phyloP scores from a whole-genome alignment of 2,329 filamentous ascomycete genomes.

The Colletotrichum musae region DNA sequence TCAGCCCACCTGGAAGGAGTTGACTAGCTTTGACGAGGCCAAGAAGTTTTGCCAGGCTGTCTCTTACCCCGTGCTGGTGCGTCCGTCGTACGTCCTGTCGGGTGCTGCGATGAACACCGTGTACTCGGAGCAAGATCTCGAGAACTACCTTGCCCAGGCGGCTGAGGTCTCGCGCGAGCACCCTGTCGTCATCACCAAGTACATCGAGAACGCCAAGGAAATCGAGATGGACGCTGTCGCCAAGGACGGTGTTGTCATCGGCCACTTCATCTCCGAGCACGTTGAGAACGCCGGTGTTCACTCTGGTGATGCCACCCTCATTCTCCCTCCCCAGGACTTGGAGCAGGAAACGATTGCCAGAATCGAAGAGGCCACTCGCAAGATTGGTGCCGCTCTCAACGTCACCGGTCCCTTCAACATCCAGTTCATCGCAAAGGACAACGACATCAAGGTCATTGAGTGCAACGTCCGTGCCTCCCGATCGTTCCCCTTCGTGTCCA shows the following conservation, averaged over 20 bases:
- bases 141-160: constrained; percentile 90
- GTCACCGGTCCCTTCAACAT: constrained; percentile 99
- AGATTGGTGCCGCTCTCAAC: constrained; percentile 94
- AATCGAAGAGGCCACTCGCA: constrained; percentile 94
- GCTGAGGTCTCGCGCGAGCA: constrained; percentile 94
- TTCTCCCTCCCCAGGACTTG: constrained; percentile 94
- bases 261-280: constrained; percentile 98
- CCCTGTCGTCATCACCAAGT: constrained; percentile 98
- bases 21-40: constrained; percentile 95
- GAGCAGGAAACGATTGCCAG: constrained; percentile 88
- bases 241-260: constrained; percentile 88
- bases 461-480: constrained; percentile 97
- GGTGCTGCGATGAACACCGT: constrained; percentile 99
- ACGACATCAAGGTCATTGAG: constrained; percentile 99
- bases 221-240: constrained; percentile 99
- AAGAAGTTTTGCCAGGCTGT: constrained; percentile 89
- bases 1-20: constrained; percentile 97
- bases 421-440: constrained; percentile 99
- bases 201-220: constrained; percentile 99
- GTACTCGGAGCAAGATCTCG: constrained; percentile 94
- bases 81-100: constrained; percentile 96
- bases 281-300: constrained; percentile 99
- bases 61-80: constrained; percentile 92
- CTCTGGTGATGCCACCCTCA: constrained; percentile 96
- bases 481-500: constrained; percentile 98